A percentile compares a stretch with the other conserved stretches of the same genome.
phyloP scores from a whole-genome alignment of 1,284 basidiomycete species.

The Sanghuangporus baumii region DNA sequence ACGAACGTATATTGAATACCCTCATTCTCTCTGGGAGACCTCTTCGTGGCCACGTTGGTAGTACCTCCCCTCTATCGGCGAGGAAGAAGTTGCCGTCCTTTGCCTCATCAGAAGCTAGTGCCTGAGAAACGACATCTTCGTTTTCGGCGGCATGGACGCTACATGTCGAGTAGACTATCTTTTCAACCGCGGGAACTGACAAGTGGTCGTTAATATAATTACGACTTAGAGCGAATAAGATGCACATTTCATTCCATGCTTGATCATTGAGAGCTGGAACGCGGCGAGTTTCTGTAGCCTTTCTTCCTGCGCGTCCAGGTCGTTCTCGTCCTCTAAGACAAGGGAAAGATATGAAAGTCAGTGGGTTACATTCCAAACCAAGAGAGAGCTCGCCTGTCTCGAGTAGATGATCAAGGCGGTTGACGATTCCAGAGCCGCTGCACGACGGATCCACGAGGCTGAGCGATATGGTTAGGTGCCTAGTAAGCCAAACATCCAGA shows the following conservation, averaged over 20 bases:
- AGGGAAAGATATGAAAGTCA: slow-evolving; percentile 15
- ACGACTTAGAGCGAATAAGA: slow-evolving; percentile 11
- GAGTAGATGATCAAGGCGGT: slow-evolving; percentile 80
- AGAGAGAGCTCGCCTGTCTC: slow-evolving; percentile 44
- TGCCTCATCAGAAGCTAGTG: slow-evolving; percentile 68
- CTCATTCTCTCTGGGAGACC: slow-evolving; percentile 61
- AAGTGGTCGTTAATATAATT: background rate
- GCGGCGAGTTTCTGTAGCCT: slow-evolving; percentile 77
- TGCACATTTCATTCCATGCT: slow-evolving; percentile 92
- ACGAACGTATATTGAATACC: background rate
- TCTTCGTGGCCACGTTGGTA: slow-evolving; percentile 77
- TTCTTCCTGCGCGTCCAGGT: slow-evolving; percentile 46
- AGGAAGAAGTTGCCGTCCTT: slow-evolving; percentile 54
- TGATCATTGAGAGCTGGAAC: slow-evolving; percentile 92
- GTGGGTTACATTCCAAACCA: slow-evolving; percentile 1
- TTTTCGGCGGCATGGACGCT: slow-evolving; percentile 90
- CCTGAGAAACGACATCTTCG: slow-evolving; percentile 75
- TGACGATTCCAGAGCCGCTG: slow-evolving; percentile 89
- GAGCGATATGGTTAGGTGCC: slow-evolving; percentile 7
- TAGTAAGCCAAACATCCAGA: background rate
- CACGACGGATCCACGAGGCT: slow-evolving; percentile 92
- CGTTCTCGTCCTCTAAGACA: slow-evolving; percentile 38
- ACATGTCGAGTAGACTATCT: slow-evolving; percentile 95
- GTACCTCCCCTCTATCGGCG: slow-evolving; percentile 56
- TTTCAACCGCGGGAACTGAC: slow-evolving; percentile 51